Evolutionary conservation across 1,139 yeast genomes (phyloP).

Genomic region (Hanseniaspora uvarum): DNA sequence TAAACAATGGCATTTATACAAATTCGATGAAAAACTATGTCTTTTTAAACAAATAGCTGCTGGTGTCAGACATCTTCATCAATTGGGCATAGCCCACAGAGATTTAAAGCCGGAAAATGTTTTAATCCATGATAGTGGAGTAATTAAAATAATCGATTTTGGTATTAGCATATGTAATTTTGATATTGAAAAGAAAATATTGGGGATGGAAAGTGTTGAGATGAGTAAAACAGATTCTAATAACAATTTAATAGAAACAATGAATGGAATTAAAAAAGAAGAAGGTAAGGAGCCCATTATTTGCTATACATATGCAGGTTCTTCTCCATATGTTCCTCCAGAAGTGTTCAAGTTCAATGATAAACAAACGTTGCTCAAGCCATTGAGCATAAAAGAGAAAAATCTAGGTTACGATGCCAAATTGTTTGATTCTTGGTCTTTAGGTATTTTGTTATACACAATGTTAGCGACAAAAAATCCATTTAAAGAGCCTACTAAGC

Average conservation of each 20-base stretch:
- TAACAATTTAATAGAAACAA: background rate
- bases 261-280: background rate
- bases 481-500: slow-evolving; percentile 42
- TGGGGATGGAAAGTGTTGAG: slow-evolving; percentile 27
- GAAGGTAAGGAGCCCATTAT: slow-evolving; percentile 21
- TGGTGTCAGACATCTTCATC: slow-evolving; percentile 63
- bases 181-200: background rate
- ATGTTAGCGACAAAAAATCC: slow-evolving; percentile 53
- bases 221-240: slow-evolving; percentile 8
- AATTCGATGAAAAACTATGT: slow-evolving; percentile 44
- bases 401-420: slow-evolving; percentile 46
- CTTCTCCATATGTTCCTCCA: slow-evolving; percentile 74
- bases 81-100: slow-evolving; percentile 73
- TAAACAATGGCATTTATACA: slow-evolving; percentile 40
- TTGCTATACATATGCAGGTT: slow-evolving; percentile 45
- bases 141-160: slow-evolving; percentile 64
- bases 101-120: slow-evolving; percentile 92
- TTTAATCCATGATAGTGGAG: slow-evolving; percentile 46
- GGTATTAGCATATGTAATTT: slow-evolving; percentile 37
- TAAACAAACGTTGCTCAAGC: slow-evolving; percentile 13
- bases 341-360: slow-evolving; percentile 50
- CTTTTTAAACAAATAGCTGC: slow-evolving; percentile 40
- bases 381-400: slow-evolving; percentile 24
- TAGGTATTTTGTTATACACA: slow-evolving; percentile 57
- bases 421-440: slow-evolving; percentile 62